These are phyloP conservation scores for Cubamyces lactineus DNA, from an alignment of 768 basidiomycete genomes.

Conservation along the genomic window DNA sequence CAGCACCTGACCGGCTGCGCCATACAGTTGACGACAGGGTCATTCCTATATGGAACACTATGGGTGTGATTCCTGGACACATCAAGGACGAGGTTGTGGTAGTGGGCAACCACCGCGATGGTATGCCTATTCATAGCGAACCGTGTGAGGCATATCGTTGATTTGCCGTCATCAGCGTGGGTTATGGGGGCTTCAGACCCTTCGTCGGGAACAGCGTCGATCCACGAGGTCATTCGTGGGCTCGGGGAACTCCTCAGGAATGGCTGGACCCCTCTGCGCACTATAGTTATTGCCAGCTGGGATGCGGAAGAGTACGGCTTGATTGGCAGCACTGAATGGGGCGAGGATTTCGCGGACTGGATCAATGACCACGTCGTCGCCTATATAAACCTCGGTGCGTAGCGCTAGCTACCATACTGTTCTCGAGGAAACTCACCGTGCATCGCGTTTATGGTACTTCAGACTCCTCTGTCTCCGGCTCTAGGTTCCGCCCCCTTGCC, in stretches of 20 bases:
- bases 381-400: slow-evolving; percentile 77
- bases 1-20: not conserved
- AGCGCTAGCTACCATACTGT: not conserved
- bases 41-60: slow-evolving; percentile 90
- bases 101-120: slow-evolving; percentile 89
- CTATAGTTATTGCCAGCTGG: slow-evolving; percentile 79
- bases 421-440: slow-evolving; percentile 4
- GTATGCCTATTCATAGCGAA: slow-evolving; percentile 40
- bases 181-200: slow-evolving; percentile 84
- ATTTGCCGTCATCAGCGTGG: slow-evolving; percentile 47
- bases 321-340: slow-evolving; percentile 90
- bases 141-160: slow-evolving; percentile 23
- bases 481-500: slow-evolving; percentile 55
- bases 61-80: slow-evolving; percentile 81
- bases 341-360: slow-evolving; percentile 88
- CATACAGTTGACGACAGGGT: slow-evolving; percentile 70
- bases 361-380: slow-evolving; percentile 79
- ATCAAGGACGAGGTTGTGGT: slow-evolving; percentile 85
- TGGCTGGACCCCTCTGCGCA: slow-evolving; percentile 86
- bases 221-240: slow-evolving; percentile 78
- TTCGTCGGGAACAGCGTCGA: slow-evolving; percentile 75
- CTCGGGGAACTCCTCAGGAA: slow-evolving; percentile 65
- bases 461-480: slow-evolving; percentile 69
- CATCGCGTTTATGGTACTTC: not conserved
- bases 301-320: slow-evolving; percentile 80